These are phyloP conservation scores for Diplodia sapinea DNA, from an alignment of 2,329 filamentous ascomycete species.

Conservation along the genomic window DNA sequence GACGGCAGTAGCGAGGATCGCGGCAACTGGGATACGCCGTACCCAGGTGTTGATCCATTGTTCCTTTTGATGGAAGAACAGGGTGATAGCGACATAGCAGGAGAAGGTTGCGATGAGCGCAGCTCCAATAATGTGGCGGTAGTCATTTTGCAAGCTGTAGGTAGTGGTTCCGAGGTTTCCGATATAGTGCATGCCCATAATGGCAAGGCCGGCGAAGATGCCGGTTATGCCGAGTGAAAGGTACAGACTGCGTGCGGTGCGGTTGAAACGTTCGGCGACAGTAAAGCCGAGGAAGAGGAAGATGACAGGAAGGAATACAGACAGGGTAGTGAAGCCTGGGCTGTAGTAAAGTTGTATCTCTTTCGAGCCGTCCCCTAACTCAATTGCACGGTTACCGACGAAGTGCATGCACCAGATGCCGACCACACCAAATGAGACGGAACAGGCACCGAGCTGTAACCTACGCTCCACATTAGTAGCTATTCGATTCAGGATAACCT, in stretches of 20 bases:
- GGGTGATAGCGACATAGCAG: constrained; percentile 70
- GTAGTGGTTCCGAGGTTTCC: constrained; percentile 84
- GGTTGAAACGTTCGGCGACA: constrained; percentile 59
- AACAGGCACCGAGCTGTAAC: constrained; percentile 50
- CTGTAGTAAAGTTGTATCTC: constrained; percentile 77
- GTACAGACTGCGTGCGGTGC: constrained; percentile 39
- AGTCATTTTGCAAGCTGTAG: constrained; percentile 69
- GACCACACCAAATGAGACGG: constrained; percentile 54
- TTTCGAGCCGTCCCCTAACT: constrained; percentile 65
- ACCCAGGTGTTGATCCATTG: constrained; percentile 81
- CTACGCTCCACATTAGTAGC: constrained; percentile 37
- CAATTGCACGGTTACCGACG: constrained; percentile 79
- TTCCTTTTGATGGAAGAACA: constrained; percentile 79
- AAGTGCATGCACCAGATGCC: constrained; percentile 71
- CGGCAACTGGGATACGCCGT: constrained; percentile 71
- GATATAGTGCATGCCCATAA: constrained; percentile 87
- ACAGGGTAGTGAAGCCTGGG: constrained; percentile 72
- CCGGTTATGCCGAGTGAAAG: constrained; percentile 62
- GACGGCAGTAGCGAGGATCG: constrained; percentile 73
- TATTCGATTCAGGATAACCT: background rate
- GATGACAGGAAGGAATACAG: constrained; percentile 78
- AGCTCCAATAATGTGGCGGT: constrained; percentile 68
- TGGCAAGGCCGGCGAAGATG: constrained; percentile 71
- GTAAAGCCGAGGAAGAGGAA: constrained; percentile 77
- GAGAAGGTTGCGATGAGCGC: constrained; percentile 74